Base-by-base conservation (phyloP, 805 yeast genomes). In the Metschnikowia anglica region DNA sequence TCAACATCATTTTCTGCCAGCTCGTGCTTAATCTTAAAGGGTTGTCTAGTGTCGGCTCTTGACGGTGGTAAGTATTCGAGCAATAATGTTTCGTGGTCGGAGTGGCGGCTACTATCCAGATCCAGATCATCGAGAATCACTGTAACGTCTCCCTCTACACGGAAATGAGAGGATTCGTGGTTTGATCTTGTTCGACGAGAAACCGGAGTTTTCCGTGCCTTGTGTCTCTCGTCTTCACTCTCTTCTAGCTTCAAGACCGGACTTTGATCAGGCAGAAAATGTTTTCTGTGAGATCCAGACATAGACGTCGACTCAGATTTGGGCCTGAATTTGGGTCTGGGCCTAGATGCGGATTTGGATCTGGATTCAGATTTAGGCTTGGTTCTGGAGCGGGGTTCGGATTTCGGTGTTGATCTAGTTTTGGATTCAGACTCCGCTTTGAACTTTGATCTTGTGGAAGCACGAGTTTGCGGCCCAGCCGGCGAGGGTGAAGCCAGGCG, bases 81-180 rank as follows among this genome's bases (percentile, higher is more conserved):
- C 15, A 5, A 5, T 28, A 13, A 18, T 13, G 9, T n/a, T 13
- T 28, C 31, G 4, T 5, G 18, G 4, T 13, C 31, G 13, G 31
- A 28, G 15, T 11, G 9, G 3, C 18, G 6, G 13, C 9, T 18
- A 11, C 16, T 10, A 15, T 15, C 10, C 16, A 28, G 7, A 13
- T 26, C 43, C 43, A 39, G 43, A 27, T 33, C 26, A 25, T 39
- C 43, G 19, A 39, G 37, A 20, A 39, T 26, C 7, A 32, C 31
- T 4, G 23, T 25, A 9, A 31, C 36, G 11, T 30, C 19, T 9
- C 15, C 36, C 13, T 38, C 31, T 18, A 24, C 12, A 15, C 34
- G 41, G 12, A 27, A 36, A 26, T 17, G 10, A 21, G 12, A 3
- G 18, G 7, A 13, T 11, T n/a, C 17, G 6, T 20, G 27, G 18